Evolutionary conservation across 257 asterid genomes (phyloP), one percentile per base, ranked within the genome.

Genomic region (Nemophila menziesii): DNA sequence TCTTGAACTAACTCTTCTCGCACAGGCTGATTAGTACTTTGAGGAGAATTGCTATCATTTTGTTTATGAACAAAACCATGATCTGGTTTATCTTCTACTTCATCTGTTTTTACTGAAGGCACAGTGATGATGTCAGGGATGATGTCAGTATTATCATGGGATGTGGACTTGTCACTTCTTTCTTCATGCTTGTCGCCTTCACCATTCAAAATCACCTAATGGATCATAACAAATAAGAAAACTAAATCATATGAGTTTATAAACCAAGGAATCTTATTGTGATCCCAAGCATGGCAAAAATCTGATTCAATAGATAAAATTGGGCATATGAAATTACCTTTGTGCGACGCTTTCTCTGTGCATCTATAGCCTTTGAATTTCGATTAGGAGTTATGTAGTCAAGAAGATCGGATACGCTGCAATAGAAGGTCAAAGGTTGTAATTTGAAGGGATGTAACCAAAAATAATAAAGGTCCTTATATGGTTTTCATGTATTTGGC

Each of bases 391-490:
- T 86, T 57, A 86, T 90, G 61, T 70, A 90, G 70, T 86, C 92
- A 38, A 90, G 94, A 69, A 90, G 99, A 74, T 90, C 99, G 41
- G 99, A 79, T 44, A 90, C 99, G 59, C 99, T 90, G 90, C 73
- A 72, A 22, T 49, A 60, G 29, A 62, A 65, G 59, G n/a, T 51
- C 23, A 48, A 54, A 44, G 67, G 29, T 63, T 41, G 18, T 58
- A 40, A 52, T 70, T 67, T 48, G 47, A 57, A 43, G 49, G 55
- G 56, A 51, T 38, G 44, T 34, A 29, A 45, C 51, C 44, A 49
- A 24, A 41, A n/a, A 39, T n/a, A n/a, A n/a, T n/a, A n/a, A n/a
- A n/a, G n/a, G n/a, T n/a, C n/a, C n/a, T n/a, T n/a, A n/a, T n/a
- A n/a, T n/a, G n/a, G n/a, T n/a, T n/a, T n/a, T n/a, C n/a, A n/a